Conservation (phyloP, 306 rosid genomes). For the Trifolium repens region DNA sequence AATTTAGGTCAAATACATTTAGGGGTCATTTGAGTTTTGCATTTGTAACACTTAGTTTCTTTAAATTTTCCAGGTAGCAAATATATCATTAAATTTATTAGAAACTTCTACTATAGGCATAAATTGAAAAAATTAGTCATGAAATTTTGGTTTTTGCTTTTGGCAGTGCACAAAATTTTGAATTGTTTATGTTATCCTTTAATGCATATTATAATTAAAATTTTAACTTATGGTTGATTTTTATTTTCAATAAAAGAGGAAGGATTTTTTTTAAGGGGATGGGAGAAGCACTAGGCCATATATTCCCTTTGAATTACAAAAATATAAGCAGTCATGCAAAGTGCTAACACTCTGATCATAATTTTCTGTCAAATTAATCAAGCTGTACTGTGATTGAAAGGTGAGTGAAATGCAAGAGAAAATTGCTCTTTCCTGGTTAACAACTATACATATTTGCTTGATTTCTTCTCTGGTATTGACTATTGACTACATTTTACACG, state of each 20-base stretch:
- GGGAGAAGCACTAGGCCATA: background rate
- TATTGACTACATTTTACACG: constrained; percentile 40
- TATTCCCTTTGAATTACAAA: background rate
- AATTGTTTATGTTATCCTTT: background rate
- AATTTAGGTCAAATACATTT: no score
- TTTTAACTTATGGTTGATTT: background rate
- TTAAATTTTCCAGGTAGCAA: no score
- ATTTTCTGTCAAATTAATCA: background rate
- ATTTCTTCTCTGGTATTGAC: constrained; percentile 23
- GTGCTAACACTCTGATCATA: background rate
- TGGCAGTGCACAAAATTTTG: background rate
- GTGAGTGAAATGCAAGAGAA: background rate
- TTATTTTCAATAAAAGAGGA: background rate
- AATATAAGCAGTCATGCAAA: background rate
- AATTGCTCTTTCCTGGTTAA: constrained; percentile 2
- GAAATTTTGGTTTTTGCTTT: background rate
- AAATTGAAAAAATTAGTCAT: no score
- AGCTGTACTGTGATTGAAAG: background rate
- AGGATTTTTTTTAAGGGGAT: background rate
- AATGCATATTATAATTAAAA: constrained; percentile 1
- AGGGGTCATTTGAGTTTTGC: no score
- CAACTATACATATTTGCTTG: constrained; percentile 38
- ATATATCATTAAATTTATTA: background rate
- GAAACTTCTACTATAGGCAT: background rate
- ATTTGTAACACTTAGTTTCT: no score